Evolutionary conservation across 352 stramenopile species (phyloP).

Genomic region (Pythium dissotocum): DNA sequence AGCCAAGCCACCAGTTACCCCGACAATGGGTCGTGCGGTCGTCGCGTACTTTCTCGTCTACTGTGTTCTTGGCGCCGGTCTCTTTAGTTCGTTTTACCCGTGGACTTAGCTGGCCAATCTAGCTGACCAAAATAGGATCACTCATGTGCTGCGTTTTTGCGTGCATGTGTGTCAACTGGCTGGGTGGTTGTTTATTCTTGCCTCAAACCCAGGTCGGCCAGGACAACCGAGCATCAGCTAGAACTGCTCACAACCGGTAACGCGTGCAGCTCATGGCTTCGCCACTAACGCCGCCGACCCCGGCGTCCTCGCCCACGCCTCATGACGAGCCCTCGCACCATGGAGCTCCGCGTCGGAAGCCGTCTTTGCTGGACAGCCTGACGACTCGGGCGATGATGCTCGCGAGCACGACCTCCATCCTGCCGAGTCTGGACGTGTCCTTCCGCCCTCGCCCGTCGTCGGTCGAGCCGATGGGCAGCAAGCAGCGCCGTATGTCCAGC

Average conservation of each 20-base stretch:
- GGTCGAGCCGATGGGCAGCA: neutral
- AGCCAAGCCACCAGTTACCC: constrained; percentile 5
- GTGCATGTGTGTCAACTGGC: neutral
- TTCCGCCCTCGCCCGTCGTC: neutral
- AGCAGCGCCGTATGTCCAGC: constrained; percentile 13
- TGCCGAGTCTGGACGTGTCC: constrained; percentile 10
- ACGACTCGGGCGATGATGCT: neutral
- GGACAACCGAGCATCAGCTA: no score
- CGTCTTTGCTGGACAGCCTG: neutral
- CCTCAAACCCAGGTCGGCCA: neutral
- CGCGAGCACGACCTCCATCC: constrained; percentile 14
- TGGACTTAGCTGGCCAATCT: constrained; percentile 46
- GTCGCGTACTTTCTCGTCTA: constrained; percentile 76
- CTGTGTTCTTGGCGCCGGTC: constrained; percentile 57
- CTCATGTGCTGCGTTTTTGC: neutral
- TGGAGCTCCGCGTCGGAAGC: neutral
- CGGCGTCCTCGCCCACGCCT: neutral
- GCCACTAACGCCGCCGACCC: neutral
- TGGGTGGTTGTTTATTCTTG: neutral
- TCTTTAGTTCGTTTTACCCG: constrained; percentile 84
- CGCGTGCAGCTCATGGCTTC: neutral
- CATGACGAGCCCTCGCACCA: neutral
- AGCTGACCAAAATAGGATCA: neutral
- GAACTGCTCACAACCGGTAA: neutral
- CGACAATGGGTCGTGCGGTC: constrained; percentile 33